phyloP scores from a whole-genome alignment of 2,329 filamentous ascomycete genomes.

The Pseudogymnoascus sp. region DNA sequence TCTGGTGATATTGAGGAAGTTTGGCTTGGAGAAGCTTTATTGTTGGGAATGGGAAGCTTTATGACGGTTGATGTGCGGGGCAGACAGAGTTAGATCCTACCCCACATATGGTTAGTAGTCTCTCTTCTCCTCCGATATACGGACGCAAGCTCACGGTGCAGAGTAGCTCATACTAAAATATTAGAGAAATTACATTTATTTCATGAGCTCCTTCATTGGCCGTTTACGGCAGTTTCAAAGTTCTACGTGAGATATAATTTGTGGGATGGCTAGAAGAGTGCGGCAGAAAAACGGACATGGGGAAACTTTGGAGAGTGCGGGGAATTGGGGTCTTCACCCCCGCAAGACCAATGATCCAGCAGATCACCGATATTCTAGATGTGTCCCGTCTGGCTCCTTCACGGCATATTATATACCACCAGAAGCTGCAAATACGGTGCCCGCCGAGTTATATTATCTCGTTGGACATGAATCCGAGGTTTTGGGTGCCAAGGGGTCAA shows the following conservation, averaged over 20 bases:
- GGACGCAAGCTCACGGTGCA: background rate
- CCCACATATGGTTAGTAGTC: slow-evolving; percentile 3
- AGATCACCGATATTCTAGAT: background rate
- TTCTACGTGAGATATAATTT: background rate
- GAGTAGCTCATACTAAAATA: background rate
- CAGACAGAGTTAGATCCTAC: background rate
- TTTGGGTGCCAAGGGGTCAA: background rate
- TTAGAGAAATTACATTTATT: background rate
- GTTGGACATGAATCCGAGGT: background rate
- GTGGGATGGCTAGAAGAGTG: background rate
- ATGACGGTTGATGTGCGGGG: background rate
- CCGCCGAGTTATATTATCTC: background rate
- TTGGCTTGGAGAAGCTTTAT: background rate
- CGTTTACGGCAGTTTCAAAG: background rate
- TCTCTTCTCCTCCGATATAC: background rate
- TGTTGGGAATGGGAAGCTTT: background rate
- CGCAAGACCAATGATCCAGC: background rate
- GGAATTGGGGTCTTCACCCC: background rate
- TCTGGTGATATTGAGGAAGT: background rate
- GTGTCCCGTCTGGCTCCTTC: background rate
- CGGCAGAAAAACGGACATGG: background rate
- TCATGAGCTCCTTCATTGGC: background rate
- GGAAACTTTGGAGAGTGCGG: slow-evolving; percentile 7
- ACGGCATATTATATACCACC: background rate
- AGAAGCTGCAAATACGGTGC: background rate